A percentile compares a stretch with the other conserved stretches of the same genome.
These are phyloP conservation scores for Triglochin maritima DNA, from an alignment of 106 monocot species.

Conservation along the genomic window DNA sequence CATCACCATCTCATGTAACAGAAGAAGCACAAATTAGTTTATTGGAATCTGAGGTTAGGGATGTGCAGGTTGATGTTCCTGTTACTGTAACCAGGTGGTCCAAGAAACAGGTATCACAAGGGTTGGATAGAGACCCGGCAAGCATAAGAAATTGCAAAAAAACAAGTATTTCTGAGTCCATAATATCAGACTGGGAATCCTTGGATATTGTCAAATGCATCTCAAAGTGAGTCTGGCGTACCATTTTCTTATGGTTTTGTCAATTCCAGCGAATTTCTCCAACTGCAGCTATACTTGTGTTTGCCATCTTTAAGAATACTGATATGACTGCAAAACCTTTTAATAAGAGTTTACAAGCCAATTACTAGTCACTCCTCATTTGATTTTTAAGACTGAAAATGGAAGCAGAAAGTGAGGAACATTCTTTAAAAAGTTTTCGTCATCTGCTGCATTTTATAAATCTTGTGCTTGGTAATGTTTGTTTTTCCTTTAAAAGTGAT, in stretches of 20 bases:
- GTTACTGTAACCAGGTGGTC: slow-evolving; percentile 84
- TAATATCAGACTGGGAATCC: slow-evolving; percentile 33
- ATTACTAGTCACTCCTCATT: too few relatives aligned
- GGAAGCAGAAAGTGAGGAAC: too few relatives aligned
- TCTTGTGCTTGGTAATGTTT: too few relatives aligned
- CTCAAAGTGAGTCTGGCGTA: slow-evolving; percentile 42
- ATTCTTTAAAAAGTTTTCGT: too few relatives aligned
- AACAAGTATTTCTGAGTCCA: slow-evolving; percentile 29
- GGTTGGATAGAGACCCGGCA: slow-evolving; percentile 37
- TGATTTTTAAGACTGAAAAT: too few relatives aligned
- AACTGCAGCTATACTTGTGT: neutral
- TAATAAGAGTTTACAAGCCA: too few relatives aligned
- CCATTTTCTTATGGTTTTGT: neutral
- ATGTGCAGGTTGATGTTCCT: slow-evolving; percentile 78
- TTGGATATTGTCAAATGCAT: slow-evolving; percentile 30
- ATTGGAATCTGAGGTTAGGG: slow-evolving; percentile 57
- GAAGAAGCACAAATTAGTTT: slow-evolving; percentile 34
- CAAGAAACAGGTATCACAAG: slow-evolving; percentile 44
- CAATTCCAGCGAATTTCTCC: neutral
- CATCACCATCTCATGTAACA: slow-evolving; percentile 25
- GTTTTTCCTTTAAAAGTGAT: too few relatives aligned
- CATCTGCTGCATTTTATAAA: too few relatives aligned
- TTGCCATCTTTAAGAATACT: neutral
- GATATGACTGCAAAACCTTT: too few relatives aligned
- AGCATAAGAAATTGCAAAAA: slow-evolving; percentile 69